Evolutionary conservation across 169 alveolate species (phyloP).

Genomic region (Plasmodium gaboni): DNA sequence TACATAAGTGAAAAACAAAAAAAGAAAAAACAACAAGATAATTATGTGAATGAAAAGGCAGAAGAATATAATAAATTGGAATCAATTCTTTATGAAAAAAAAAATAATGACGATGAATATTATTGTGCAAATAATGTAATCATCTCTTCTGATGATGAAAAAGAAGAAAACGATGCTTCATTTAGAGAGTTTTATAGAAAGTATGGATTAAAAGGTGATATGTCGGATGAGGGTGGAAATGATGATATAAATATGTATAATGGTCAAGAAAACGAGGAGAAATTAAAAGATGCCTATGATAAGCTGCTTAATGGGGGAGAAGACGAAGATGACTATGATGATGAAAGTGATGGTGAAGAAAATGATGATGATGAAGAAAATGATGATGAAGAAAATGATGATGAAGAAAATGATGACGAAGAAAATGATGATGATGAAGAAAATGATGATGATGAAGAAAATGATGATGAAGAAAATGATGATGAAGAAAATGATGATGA

Average conservation of each 20-base stretch:
- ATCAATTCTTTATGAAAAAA: constrained; percentile 28
- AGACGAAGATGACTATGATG: not conserved
- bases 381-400: no score
- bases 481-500: not conserved
- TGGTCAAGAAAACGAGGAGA: not conserved
- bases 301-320: not conserved
- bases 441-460: not conserved
- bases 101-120: constrained; percentile 22
- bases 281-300: not conserved
- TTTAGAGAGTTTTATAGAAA: not conserved
- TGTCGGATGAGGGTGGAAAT: not conserved
- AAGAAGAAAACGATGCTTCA: not conserved
- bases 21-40: constrained; percentile 36
- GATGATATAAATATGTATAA: no score
- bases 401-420: not conserved
- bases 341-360: not conserved
- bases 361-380: no score
- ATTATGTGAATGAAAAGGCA: constrained; percentile 47
- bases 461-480: not conserved
- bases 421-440: not conserved
- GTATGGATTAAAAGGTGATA: not conserved
- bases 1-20: constrained; percentile 52
- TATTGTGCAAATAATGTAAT: not conserved
- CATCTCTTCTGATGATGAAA: not conserved
- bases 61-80: constrained; percentile 39